Evolutionary conservation across 2,329 filamentous ascomycete genomes (phyloP).

Genomic region (Canariomyces notabilis): DNA sequence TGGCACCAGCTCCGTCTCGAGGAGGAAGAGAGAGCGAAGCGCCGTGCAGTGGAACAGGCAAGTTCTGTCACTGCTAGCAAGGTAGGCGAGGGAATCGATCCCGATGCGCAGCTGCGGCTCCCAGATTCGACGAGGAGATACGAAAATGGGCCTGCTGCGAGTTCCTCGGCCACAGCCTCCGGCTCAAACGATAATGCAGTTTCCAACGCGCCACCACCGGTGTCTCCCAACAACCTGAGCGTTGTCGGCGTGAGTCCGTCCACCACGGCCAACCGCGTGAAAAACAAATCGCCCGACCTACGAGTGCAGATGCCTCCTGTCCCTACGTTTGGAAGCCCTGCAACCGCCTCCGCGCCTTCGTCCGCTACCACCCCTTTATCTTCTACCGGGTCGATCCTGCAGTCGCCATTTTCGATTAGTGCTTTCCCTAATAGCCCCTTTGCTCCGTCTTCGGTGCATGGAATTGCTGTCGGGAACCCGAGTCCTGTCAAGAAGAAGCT

Average conservation of each 20-base stretch:
- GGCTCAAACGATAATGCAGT: constrained; percentile 26
- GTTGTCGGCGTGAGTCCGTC: constrained; percentile 1
- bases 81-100: constrained; percentile 35
- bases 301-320: constrained; percentile 54
- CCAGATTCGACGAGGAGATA: constrained; percentile 14
- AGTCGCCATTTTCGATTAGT: constrained; percentile 46
- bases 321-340: constrained; percentile 43
- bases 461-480: constrained; percentile 38
- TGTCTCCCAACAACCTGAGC: constrained; percentile 23
- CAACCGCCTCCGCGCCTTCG: constrained; percentile 31
- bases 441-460: constrained; percentile 37
- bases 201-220: constrained; percentile 31
- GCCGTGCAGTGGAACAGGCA: constrained; percentile 25
- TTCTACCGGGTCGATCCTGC: constrained; percentile 37
- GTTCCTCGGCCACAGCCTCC: not conserved
- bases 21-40: constrained; percentile 35
- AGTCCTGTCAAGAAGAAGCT: constrained; percentile 64
- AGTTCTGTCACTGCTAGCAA: constrained; percentile 37
- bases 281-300: constrained; percentile 41
- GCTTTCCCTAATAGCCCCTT: constrained; percentile 42
- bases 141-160: constrained; percentile 8
- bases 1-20: constrained; percentile 40
- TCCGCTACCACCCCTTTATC: constrained; percentile 43
- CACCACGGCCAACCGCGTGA: constrained; percentile 19
- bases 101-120: constrained; percentile 22